These are phyloP conservation scores for Ceratonia siliqua DNA, from an alignment of 306 rosid genomes.

Conservation along the genomic window DNA sequence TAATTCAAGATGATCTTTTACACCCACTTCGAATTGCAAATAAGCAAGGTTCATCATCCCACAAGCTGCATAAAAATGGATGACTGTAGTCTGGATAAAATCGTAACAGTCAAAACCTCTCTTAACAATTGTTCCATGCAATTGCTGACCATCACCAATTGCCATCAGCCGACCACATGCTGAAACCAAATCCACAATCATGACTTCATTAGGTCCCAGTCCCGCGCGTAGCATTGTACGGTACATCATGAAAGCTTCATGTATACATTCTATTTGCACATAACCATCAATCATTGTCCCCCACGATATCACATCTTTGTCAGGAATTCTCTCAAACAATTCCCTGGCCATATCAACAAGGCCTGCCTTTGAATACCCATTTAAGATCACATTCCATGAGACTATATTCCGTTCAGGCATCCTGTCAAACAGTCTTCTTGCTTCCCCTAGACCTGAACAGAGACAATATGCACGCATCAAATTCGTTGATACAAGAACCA, in stretches of 20 bases:
- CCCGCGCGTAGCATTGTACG: conserved; percentile 58
- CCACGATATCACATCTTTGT: conserved; percentile 82
- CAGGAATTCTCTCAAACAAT: conserved; percentile 64
- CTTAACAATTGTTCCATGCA: conserved; percentile 69
- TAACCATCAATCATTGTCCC: conserved; percentile 84
- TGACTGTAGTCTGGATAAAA: conserved; percentile 77
- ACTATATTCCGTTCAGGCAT: conserved; percentile 74
- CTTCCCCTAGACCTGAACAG: conserved; percentile 62
- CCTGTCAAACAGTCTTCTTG: conserved; percentile 56
- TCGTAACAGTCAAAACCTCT: conserved; percentile 70
- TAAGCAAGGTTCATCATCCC: conserved; percentile 58
- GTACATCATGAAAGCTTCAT: conserved; percentile 66
- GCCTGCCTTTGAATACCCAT: conserved; percentile 79
- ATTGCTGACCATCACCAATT: conserved; percentile 57
- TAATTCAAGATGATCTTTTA: conserved; percentile 69
- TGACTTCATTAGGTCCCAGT: conserved; percentile 62
- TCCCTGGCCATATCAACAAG: conserved; percentile 59
- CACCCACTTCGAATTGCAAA: conserved; percentile 65
- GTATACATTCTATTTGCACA: conserved; percentile 55
- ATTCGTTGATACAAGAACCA: conserved; percentile 67
- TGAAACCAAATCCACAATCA: conserved; percentile 77
- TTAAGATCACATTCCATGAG: conserved; percentile 86
- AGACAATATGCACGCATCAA: conserved; percentile 78
- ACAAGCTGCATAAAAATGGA: conserved; percentile 76
- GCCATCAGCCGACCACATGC: conserved; percentile 64